phyloP scores from a whole-genome alignment of 768 basidiomycete genomes.

The Mycena epipterygia region DNA sequence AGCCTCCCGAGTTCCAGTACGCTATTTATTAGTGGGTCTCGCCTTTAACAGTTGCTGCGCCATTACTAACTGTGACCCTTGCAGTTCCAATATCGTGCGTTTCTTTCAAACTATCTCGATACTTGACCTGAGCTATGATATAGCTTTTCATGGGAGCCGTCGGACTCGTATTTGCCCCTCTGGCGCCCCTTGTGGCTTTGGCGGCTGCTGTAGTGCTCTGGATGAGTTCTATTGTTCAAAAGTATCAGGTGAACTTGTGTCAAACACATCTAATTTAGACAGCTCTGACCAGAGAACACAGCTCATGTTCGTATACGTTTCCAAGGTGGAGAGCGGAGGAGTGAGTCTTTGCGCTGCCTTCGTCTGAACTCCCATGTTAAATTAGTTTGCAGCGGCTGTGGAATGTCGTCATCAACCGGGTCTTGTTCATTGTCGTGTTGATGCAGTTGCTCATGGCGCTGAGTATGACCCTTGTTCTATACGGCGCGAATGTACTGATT shows the following conservation, averaged over 20 bases:
- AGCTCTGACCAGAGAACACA: constrained; percentile 43
- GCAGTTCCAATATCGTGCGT: constrained; percentile 70
- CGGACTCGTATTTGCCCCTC: constrained; percentile 92
- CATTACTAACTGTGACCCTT: constrained; percentile 29
- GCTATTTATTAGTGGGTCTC: constrained; percentile 82
- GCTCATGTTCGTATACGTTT: constrained; percentile 93
- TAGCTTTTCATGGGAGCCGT: constrained; percentile 94
- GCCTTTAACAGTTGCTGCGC: constrained; percentile 15
- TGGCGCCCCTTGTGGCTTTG: constrained; percentile 91
- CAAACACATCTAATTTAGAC: not conserved
- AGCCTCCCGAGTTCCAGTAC: constrained; percentile 92
- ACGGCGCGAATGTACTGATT: not conserved
- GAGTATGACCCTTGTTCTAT: constrained; percentile 66
- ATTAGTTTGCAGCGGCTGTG: constrained; percentile 78
- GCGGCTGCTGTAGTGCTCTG: constrained; percentile 91
- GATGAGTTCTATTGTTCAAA: constrained; percentile 90
- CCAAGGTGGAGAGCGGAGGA: constrained; percentile 94
- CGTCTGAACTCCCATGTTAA: not conserved
- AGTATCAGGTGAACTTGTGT: constrained; percentile 69
- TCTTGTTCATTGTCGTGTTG: constrained; percentile 81
- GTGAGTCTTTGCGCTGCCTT: constrained; percentile 64
- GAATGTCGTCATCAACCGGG: constrained; percentile 94
- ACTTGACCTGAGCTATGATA: not conserved
- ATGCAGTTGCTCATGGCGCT: constrained; percentile 92
- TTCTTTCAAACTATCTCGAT: constrained; percentile 38